Evolutionary conservation across 192 early-diverging fungal genomes (phyloP).

Genomic region (Entophlyctis luteolus): DNA sequence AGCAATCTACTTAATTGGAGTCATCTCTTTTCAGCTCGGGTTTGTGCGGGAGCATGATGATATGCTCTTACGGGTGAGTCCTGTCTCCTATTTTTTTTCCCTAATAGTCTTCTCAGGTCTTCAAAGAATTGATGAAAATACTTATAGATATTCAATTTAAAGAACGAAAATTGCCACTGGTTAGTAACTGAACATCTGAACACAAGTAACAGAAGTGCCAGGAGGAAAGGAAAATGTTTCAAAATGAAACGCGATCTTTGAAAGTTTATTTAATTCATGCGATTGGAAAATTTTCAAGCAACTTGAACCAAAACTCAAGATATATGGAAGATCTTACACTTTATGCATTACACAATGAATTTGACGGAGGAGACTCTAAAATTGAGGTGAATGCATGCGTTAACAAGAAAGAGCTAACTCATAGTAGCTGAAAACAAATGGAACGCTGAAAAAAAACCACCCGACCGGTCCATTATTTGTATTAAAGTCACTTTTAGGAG

Average conservation of each 20-base stretch:
- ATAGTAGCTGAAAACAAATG: constrained; percentile 9
- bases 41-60: constrained; percentile 44
- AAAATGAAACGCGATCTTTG: constrained; percentile 27
- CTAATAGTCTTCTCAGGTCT: constrained; percentile 34
- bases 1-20: constrained; percentile 48
- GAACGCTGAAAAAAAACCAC: constrained; percentile 4
- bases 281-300: constrained; percentile 47
- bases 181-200: neutral
- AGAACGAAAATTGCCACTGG: constrained; percentile 31
- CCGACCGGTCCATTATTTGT: constrained; percentile 32
- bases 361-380: constrained; percentile 39
- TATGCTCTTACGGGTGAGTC: constrained; percentile 36
- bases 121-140: constrained; percentile 43
- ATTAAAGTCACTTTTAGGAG: constrained; percentile 34
- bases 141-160: constrained; percentile 45
- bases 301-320: constrained; percentile 31
- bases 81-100: constrained; percentile 4
- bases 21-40: constrained; percentile 43
- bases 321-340: constrained; percentile 48
- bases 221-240: constrained; percentile 11
- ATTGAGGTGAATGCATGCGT: neutral
- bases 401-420: neutral
- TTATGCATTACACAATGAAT: constrained; percentile 48
- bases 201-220: neutral
- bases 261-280: constrained; percentile 50